Conservation (phyloP, 257 asterid species). For the Solanum sejunctum region DNA sequence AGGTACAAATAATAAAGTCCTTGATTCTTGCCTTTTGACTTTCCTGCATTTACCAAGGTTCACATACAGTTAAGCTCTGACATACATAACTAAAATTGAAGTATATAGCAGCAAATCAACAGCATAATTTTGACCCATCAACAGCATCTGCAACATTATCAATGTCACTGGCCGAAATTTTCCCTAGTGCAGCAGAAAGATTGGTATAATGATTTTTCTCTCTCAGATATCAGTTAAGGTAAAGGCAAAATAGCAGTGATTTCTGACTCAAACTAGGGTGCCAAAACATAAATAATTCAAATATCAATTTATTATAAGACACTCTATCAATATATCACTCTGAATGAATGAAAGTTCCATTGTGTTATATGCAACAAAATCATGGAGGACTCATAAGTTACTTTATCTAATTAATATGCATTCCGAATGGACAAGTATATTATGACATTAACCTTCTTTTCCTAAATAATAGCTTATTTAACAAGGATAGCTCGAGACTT, state of each 20-base stretch:
- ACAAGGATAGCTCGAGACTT: neutral
- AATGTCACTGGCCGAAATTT: neutral
- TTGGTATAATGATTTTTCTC: neutral
- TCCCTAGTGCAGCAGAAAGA: neutral
- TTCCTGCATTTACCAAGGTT: conserved; percentile 44
- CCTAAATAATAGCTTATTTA: neutral
- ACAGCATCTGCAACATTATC: neutral
- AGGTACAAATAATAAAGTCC: conserved; percentile 73
- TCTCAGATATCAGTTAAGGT: neutral
- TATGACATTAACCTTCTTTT: neutral
- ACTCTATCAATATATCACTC: neutral
- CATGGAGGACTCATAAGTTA: neutral
- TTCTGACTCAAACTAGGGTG: neutral
- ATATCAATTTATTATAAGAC: neutral
- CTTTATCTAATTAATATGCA: neutral
- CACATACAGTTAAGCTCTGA: neutral
- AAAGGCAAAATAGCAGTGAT: neutral
- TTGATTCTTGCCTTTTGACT: conserved; percentile 75
- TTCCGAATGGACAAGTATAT: neutral
- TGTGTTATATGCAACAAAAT: neutral
- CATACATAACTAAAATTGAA: neutral
- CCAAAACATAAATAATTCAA: neutral
- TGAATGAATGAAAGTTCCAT: neutral
- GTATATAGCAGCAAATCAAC: neutral
- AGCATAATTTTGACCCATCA: neutral